Conservation (phyloP, 345 rosid genomes). For the Chamaenerion angustifolium region DNA sequence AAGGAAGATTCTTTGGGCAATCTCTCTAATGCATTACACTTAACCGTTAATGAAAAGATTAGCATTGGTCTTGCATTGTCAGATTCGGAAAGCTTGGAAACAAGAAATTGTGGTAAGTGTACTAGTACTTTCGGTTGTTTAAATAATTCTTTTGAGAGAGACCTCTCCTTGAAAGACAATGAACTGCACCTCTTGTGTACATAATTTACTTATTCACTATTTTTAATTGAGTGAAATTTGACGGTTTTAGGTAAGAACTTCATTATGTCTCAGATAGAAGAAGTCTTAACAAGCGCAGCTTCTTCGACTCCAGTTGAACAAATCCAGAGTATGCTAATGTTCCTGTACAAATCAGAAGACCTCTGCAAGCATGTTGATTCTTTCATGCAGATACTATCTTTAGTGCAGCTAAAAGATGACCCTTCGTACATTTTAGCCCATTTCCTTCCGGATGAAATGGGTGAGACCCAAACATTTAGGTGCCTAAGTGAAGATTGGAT, state of each 20-base stretch:
- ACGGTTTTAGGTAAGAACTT: constrained; percentile 47
- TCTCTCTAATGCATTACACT: constrained; percentile 26
- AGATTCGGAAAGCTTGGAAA: constrained; percentile 40
- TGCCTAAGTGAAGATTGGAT: constrained; percentile 5
- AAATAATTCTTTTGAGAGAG: not conserved
- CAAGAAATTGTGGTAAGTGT: constrained; percentile 38
- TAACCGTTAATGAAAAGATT: constrained; percentile 58
- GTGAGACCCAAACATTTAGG: constrained; percentile 47
- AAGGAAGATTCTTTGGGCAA: constrained; percentile 32
- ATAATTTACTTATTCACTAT: too few species aligned
- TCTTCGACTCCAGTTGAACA: constrained; percentile 43
- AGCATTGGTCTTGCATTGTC: constrained; percentile 59
- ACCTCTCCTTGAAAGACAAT: not conserved
- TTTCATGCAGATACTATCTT: constrained; percentile 53
- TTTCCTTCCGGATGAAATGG: constrained; percentile 44
- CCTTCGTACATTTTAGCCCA: constrained; percentile 44
- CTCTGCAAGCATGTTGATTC: constrained; percentile 62
- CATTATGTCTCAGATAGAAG: constrained; percentile 51
- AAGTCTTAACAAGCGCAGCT: constrained; percentile 34
- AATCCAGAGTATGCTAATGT: constrained; percentile 56
- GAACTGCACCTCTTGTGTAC: too few species aligned
- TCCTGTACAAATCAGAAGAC: constrained; percentile 60
- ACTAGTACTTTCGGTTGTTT: not conserved
- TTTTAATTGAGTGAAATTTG: too few species aligned
- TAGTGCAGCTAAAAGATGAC: constrained; percentile 37